phyloP scores from a whole-genome alignment of 23 red algal species.

The Chondrus crispus region DNA sequence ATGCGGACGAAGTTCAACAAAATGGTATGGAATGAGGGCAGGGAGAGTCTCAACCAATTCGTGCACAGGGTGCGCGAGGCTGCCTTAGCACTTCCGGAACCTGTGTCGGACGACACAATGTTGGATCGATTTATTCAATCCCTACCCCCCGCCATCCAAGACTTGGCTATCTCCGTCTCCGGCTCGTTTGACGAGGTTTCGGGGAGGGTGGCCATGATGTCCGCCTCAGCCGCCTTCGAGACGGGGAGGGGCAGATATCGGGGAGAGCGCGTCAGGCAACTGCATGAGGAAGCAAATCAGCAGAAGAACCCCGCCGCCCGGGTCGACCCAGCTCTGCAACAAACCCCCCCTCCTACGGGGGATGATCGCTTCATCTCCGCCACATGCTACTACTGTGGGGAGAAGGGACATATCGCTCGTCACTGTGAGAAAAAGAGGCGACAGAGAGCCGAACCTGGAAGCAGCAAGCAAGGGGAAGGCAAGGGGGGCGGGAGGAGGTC shows the following conservation, averaged over 20 bases:
- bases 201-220: background rate
- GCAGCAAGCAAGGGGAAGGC: too few species aligned
- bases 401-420: background rate
- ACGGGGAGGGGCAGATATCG: background rate
- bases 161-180: background rate
- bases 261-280: background rate
- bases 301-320: too few species aligned
- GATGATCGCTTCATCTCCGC: background rate
- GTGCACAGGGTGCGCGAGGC: background rate
- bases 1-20: background rate
- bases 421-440: background rate
- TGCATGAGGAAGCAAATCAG: too few species aligned
- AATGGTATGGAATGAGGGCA: background rate
- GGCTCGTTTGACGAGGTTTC: background rate
- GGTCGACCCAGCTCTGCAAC: background rate
- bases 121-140: background rate
- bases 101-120: background rate
- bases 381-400: background rate
- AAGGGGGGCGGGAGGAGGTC: background rate
- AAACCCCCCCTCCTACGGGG: background rate
- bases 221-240: background rate
- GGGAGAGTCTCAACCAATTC: background rate
- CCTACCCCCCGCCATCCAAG: background rate
- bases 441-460: background rate
- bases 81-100: background rate